phyloP scores from a whole-genome alignment of 352 stramenopile genomes.

The Phytopythium vexans region DNA sequence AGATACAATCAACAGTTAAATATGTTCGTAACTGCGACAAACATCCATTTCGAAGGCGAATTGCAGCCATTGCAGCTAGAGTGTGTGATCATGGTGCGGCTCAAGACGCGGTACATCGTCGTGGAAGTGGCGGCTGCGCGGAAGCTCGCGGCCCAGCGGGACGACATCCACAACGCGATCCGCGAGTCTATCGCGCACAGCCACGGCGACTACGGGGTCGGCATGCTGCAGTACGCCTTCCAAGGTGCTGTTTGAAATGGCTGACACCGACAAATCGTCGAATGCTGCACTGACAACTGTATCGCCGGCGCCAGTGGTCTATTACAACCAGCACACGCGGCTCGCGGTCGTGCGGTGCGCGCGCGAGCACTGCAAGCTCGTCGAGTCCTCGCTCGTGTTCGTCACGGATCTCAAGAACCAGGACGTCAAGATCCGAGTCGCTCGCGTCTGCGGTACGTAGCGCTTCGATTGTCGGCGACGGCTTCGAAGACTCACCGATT shows the following conservation, averaged over 20 bases:
- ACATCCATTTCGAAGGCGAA: too few relatives aligned
- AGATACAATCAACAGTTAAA: too few relatives aligned
- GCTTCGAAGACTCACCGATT: neutral
- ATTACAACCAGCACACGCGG: conserved; percentile 52
- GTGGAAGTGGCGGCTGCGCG: conserved; percentile 46
- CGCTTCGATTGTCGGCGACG: neutral
- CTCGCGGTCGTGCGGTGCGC: conserved; percentile 61
- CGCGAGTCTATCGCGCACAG: conserved; percentile 62
- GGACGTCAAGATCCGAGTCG: conserved; percentile 61
- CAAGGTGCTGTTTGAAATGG: conserved; percentile 35
- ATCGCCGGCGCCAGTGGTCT: conserved; percentile 38
- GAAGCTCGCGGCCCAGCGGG: conserved; percentile 51
- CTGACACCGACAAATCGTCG: neutral
- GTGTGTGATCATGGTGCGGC: conserved; percentile 48
- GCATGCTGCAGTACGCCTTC: conserved; percentile 72
- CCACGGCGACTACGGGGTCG: conserved; percentile 68
- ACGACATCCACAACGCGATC: conserved; percentile 52
- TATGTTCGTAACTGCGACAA: too few relatives aligned
- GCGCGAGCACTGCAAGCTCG: conserved; percentile 65
- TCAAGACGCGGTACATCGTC: conserved; percentile 76
- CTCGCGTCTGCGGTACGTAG: conserved; percentile 59
- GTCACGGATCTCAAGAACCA: conserved; percentile 57
- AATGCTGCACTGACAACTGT: neutral
- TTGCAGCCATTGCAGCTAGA: neutral
- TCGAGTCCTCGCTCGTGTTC: conserved; percentile 74